Base-by-base conservation (phyloP, 768 basidiomycete genomes). In the Punctularia strigosozonata region DNA sequence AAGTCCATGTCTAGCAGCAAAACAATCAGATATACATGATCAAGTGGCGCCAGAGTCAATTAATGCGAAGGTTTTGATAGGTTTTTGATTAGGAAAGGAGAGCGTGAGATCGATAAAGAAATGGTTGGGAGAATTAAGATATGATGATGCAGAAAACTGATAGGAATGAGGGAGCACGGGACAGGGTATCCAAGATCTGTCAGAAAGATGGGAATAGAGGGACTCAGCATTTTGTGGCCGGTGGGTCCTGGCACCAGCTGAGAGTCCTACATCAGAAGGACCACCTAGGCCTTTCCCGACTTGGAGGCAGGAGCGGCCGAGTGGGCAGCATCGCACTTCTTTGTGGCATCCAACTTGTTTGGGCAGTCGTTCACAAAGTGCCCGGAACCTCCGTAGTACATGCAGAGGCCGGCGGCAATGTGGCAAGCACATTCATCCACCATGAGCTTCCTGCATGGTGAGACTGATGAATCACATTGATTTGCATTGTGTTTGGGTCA, bases 11-110 rank as follows among this genome's bases (percentile, higher is more conserved):
- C 55, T 42, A 26, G 48, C 38, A 10, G 57, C 50, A 41, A 63
- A 65, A 17, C 31, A 21, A 6, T 58, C 52, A 1, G 60, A 65
- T 36, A 66, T 62, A 41, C 56, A 60, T 3, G 60, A 65, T 4
- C 44, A 35, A 2, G 60, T 55, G 17, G 60, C 58, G 19, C 64
- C 60, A 38, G 38, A 59, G 43, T 67, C 60, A 38, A 67, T 39
- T 19, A 67, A 50, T 23, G 60, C 60, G 42, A 50, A 60, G 10
- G 58, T 65, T 13, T 43, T 28, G 35, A 64, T 51, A 22, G 55
- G 45, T 45, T 50, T 48, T 31, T 47, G 48, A 20, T 55, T 48
- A 22, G 62, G 60, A 39, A 65, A 59, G 4, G 36, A 41, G 14
- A 57, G 46, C 21, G 22, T 19, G 34, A 56, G 39, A 22, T 41